Base-by-base conservation (phyloP, 768 basidiomycete species). In the Rhodosporidiobolus odoratus region DNA sequence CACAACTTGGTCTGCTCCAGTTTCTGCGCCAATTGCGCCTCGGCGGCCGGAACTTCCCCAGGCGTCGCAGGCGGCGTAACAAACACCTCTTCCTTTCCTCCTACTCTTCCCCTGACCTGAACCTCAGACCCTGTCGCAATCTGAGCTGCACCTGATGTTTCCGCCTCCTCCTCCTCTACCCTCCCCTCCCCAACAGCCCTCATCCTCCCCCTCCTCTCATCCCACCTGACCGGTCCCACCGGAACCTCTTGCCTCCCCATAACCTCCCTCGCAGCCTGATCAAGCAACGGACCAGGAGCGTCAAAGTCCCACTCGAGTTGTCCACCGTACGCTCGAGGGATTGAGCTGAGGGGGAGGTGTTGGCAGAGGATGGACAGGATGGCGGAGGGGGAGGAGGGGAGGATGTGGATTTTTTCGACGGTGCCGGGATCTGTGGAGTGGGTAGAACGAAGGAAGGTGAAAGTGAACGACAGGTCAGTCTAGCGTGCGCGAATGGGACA, bases 241-340 rank as follows among this genome's bases (percentile, higher is more conserved):
- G 61, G 58, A 2, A 41, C 13, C 23, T 64, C 52, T 12, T 71
- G 57, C 23, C 72, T 8, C 7, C 72, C 71, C 9, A 70, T 32
- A 25, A 57, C 34, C 41, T 47, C 27, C 34, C 56, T 40, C 35
- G 66, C 37, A 3, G 81, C 83, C 10, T 83, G 81, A 76, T 91
- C 91, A 15, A 91, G 81, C 37, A 76, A 79, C 4, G 91, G 90
- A 52, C 85, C 85, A 6, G 25, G 32, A 63, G 89, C 85, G 72
- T 84, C 85, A 59, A 84, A 92, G 45, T 81, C 80, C 87, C 88
- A 93, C 16, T 85, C 85, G 38, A 92, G 81, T 57, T 84, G 81
- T 8, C 91, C 91, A 4, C 91, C 91, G 77, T 91, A 93, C 25
- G 80, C 79, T 60, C 82, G 83, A 0, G 91, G 91, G 27, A 93